Conservation (phyloP, 441 rosid genomes). For the Caryocar brasiliense region DNA sequence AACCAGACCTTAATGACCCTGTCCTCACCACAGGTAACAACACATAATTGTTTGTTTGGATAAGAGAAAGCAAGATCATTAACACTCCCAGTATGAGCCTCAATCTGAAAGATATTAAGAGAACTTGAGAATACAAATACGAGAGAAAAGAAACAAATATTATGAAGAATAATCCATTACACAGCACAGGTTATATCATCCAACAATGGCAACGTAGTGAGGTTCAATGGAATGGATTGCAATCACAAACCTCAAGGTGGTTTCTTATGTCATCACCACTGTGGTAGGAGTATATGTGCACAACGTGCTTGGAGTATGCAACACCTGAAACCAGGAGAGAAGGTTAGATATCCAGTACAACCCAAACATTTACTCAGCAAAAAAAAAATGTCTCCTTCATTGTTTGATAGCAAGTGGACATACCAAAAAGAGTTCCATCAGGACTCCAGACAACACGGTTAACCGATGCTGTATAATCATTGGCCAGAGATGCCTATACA, state of each 20-base stretch:
- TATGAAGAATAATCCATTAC: neutral
- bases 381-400: no score
- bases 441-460: conserved; percentile 89
- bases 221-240: neutral
- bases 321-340: conserved; percentile 44
- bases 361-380: no score
- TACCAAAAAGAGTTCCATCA: conserved; percentile 79
- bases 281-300: conserved; percentile 62
- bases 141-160: neutral
- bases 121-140: neutral
- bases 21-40: conserved; percentile 76
- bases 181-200: neutral
- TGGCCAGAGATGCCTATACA: conserved; percentile 47
- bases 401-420: neutral
- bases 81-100: conserved; percentile 70
- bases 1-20: conserved; percentile 50
- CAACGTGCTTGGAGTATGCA: conserved; percentile 76
- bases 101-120: conserved; percentile 38
- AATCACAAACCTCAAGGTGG: conserved; percentile 60
- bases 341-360: neutral
- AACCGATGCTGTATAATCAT: conserved; percentile 47
- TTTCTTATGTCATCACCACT: conserved; percentile 56
- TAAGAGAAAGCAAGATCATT: conserved; percentile 66
- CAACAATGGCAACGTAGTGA: neutral
- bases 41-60: conserved; percentile 51